phyloP scores from a whole-genome alignment of 2,329 filamentous ascomycete genomes.

The Fusarium devonianum region DNA sequence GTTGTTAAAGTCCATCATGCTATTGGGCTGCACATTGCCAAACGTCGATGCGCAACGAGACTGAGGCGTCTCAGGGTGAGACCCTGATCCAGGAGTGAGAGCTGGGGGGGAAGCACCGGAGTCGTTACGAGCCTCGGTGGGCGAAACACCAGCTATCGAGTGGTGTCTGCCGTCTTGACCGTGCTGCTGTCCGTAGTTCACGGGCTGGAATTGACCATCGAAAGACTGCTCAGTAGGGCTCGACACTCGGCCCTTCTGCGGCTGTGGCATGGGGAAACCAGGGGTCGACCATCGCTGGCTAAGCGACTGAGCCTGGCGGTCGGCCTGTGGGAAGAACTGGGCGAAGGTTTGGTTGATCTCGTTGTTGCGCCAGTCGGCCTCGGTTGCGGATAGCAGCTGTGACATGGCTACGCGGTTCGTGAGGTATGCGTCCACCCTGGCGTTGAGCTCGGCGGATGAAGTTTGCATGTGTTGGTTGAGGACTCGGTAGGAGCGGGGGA shows the following conservation, averaged over 20 bases:
- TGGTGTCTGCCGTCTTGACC: conserved; percentile 19
- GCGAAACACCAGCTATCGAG: conserved; percentile 31
- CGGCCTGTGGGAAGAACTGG: conserved; percentile 53
- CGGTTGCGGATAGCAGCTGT: conserved; percentile 47
- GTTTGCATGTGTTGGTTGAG: conserved; percentile 70
- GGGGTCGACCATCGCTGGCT: conserved; percentile 35
- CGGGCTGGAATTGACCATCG: conserved; percentile 34
- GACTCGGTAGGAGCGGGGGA: conserved; percentile 70
- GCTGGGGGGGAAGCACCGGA: conserved; percentile 36
- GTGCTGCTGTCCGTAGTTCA: conserved; percentile 33
- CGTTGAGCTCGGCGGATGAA: conserved; percentile 66
- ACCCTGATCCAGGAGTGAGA: conserved; percentile 41
- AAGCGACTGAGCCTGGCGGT: conserved; percentile 38
- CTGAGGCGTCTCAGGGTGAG: conserved; percentile 34
- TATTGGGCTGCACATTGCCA: conserved; percentile 18
- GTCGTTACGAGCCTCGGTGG: conserved; percentile 25
- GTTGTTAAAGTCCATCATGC: conserved; percentile 32
- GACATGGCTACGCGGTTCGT: conserved; percentile 54
- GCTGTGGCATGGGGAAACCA: conserved; percentile 20
- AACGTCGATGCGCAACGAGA: conserved; percentile 32
- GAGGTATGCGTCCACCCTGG: conserved; percentile 61
- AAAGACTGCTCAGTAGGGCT: conserved; percentile 29
- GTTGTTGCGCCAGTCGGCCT: conserved; percentile 52
- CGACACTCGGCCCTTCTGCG: conserved; percentile 15
- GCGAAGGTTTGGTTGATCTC: conserved; percentile 57